Base-by-base conservation (phyloP, 2,329 filamentous ascomycete genomes). In the Aspergillus sp. region DNA sequence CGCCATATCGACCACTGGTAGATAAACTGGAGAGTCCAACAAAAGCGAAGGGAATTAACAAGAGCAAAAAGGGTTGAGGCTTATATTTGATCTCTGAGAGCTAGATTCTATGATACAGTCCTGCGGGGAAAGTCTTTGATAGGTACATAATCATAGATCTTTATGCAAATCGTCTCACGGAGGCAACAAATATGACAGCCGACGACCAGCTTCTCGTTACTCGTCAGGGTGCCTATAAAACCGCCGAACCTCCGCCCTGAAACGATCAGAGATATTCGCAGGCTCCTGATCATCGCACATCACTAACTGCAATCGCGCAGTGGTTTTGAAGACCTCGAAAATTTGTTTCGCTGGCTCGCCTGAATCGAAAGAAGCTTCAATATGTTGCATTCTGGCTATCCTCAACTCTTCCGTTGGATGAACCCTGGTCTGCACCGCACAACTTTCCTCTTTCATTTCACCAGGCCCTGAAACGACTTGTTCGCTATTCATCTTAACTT, bases 1-100 rank as follows among this genome's bases (percentile, higher is more conserved):
- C 82, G 39, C 84, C 85, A 3, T 88, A 86, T 70, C 81, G 82
- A 56, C 85, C 84, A 1, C 81, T 85, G 60, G 75, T 77, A 43
- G 85, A 87, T 68, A 79, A 75, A 41, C 62, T 83, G 53, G 73
- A 78, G 15, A 70, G 64, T 18, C 67, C 73, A 5, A 56, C 65
- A 49, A 72, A 67, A 59, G 64, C 62, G 18, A 70, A 69, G 48
- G 67, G 66, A 36, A 53, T 58, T 4, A 71, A 56, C 64, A 77
- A 70, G 63, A 65, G 66, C 26, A 75, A 72, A 56, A 74, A 73
- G 54, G 62, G 58, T 54, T 73, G 64, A 59, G 38, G n/a, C 13
- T 56, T 22, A 39, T 32, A 48, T 13, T 49, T 41, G 45, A 45
- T 48, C 47, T 53, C 18, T 18, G 38, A 48, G 55, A 60, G 55